Percentiles rank a stretch among this genome's conserved stretches.
Evolutionary conservation across 805 yeast species (phyloP).

Genomic region (Spathaspora boniae): DNA sequence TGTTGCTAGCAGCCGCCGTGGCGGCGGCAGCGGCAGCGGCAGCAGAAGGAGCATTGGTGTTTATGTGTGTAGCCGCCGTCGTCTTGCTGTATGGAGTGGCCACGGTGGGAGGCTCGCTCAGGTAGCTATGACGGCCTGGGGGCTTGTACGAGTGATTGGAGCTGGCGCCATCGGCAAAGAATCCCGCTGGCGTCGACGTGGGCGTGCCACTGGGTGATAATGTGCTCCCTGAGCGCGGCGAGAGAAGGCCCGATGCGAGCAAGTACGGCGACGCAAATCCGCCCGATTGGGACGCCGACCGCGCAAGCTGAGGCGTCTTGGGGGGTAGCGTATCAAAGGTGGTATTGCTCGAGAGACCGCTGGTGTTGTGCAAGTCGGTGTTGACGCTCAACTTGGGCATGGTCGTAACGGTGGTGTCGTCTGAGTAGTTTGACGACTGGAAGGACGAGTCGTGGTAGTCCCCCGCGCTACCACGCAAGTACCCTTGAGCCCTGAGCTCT

Average conservation of each 20-base stretch:
- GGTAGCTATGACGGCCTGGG: slow-evolving; percentile 3
- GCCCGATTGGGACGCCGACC: slow-evolving; percentile 5
- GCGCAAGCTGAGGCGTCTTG: slow-evolving; percentile 7
- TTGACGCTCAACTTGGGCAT: slow-evolving; percentile 8
- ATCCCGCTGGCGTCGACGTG: slow-evolving; percentile 7
- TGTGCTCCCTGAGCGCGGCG: slow-evolving; percentile 24
- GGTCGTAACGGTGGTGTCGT: background rate
- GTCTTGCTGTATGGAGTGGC: no score
- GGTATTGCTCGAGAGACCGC: background rate
- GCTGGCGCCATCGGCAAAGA: slow-evolving; percentile 14
- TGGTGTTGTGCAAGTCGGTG: slow-evolving; percentile 4
- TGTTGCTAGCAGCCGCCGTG: no score
- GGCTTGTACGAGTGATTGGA: slow-evolving; percentile 1
- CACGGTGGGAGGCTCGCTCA: background rate
- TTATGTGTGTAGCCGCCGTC: no score
- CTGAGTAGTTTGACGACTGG: slow-evolving; percentile 4
- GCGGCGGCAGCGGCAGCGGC: no score
- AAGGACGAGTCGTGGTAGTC: slow-evolving; percentile 7
- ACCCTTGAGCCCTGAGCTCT: slow-evolving; percentile 43
- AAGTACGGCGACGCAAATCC: slow-evolving; percentile 71
- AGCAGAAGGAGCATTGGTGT: no score
- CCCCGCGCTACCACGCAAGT: slow-evolving; percentile 24
- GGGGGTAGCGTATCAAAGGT: slow-evolving; percentile 16
- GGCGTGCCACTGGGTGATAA: slow-evolving; percentile 8
- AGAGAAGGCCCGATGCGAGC: slow-evolving; percentile 57